phyloP scores from a whole-genome alignment of 345 rosid genomes.

The Firmiana major region DNA sequence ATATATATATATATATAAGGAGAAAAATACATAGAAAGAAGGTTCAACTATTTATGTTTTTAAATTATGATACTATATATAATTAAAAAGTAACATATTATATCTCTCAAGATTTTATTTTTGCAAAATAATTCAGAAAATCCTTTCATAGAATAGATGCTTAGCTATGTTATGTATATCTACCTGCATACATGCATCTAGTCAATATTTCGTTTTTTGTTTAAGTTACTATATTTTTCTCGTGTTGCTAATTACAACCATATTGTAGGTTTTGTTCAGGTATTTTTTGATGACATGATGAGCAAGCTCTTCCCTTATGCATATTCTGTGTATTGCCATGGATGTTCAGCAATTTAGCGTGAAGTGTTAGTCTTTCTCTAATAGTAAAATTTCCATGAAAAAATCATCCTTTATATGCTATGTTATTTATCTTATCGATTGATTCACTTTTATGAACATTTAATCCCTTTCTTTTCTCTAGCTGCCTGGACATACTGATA shows the following conservation, averaged over 20 bases:
- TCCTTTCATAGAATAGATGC: neutral
- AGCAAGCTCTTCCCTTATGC: neutral
- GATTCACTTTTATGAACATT: neutral
- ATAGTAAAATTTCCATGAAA: neutral
- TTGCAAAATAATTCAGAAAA: neutral
- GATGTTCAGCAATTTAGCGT: neutral
- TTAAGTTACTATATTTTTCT: neutral
- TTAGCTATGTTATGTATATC: neutral
- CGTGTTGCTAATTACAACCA: neutral
- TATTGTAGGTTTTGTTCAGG: conserved; percentile 4
- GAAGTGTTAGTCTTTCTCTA: neutral
- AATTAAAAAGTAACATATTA: neutral
- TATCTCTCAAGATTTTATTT: neutral
- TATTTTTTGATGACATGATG: neutral
- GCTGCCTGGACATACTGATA: conserved; percentile 74
- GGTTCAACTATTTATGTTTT: neutral
- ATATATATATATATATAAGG: too few species aligned
- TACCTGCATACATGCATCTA: neutral
- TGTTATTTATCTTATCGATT: neutral
- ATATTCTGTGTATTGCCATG: neutral
- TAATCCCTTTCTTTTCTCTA: conserved; percentile 8
- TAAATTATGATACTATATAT: neutral
- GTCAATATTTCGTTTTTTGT: neutral
- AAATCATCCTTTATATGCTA: neutral
- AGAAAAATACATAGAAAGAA: neutral